phyloP scores from a whole-genome alignment of 345 rosid genomes.

The Boechera retrofracta region DNA sequence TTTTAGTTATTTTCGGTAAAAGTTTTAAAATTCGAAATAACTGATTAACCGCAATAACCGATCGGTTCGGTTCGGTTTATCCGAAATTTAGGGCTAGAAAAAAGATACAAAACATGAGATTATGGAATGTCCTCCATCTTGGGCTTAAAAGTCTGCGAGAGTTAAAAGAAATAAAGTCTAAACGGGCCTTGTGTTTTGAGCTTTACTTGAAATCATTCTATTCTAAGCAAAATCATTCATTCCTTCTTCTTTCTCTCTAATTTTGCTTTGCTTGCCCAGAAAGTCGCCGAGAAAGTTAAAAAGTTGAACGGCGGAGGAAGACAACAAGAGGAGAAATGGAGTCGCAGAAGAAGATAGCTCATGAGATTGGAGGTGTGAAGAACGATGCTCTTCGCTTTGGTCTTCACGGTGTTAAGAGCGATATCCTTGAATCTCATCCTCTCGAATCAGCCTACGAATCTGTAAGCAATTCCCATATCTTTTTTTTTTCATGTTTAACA shows the following conservation, averaged over 20 bases:
- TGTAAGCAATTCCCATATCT: slow-evolving; percentile 44
- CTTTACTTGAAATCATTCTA: not conserved
- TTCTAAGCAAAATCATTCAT: not conserved
- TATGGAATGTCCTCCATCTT: too few species aligned
- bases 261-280: slow-evolving; percentile 40
- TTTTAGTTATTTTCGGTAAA: too few species aligned
- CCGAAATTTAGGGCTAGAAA: too few species aligned
- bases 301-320: not conserved
- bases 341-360: slow-evolving; percentile 61
- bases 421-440: slow-evolving; percentile 77
- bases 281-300: slow-evolving; percentile 40
- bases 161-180: too few species aligned
- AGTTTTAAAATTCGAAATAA: too few species aligned
- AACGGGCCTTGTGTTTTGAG: not conserved
- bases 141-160: too few species aligned
- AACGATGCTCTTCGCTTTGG: slow-evolving; percentile 82
- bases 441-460: slow-evolving; percentile 70
- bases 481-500: not conserved
- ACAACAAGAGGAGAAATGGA: slow-evolving; percentile 49
- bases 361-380: slow-evolving; percentile 69
- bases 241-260: not conserved
- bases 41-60: too few species aligned
- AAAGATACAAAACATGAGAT: too few species aligned
- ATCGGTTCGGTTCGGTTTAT: too few species aligned
- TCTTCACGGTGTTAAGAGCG: slow-evolving; percentile 77